Evolutionary conservation across 2,329 filamentous ascomycete genomes (phyloP).

Genomic region (Drechslerella coelobrocha): DNA sequence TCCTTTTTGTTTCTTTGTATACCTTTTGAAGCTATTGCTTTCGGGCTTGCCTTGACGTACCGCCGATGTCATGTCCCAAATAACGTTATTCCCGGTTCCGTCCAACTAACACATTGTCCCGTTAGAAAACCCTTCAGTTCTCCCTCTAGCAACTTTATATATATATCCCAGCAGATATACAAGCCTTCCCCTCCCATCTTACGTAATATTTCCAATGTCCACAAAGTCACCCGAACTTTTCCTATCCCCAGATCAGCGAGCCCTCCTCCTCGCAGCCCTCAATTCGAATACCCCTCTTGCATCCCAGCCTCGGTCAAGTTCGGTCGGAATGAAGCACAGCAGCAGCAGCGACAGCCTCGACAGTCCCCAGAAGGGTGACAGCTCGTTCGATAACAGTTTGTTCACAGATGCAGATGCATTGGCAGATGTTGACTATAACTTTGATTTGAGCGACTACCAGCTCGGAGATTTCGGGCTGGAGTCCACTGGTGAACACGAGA

Average conservation of each 20-base stretch:
- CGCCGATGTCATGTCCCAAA: neutral
- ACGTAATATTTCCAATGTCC: conserved; percentile 26
- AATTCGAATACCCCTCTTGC: conserved; percentile 68
- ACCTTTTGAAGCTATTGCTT: neutral
- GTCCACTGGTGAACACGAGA: conserved; percentile 65
- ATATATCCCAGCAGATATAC: no score
- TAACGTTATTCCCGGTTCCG: neutral
- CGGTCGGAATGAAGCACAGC: conserved; percentile 46
- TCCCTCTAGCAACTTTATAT: conserved; percentile 6
- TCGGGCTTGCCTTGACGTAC: neutral
- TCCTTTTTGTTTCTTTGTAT: neutral
- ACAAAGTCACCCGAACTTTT: conserved; percentile 62
- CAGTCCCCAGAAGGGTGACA: conserved; percentile 55
- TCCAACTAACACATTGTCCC: no score
- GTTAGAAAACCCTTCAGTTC: neutral
- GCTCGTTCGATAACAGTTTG: conserved; percentile 42
- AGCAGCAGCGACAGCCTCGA: conserved; percentile 53
- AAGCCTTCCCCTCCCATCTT: conserved; percentile 54
- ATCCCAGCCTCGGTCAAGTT: conserved; percentile 58
- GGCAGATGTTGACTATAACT: conserved; percentile 76
- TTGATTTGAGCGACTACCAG: conserved; percentile 78
- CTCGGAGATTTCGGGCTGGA: conserved; percentile 77
- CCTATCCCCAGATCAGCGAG: conserved; percentile 78
- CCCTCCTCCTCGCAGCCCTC: conserved; percentile 75
- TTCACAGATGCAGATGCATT: conserved; percentile 52